Evolutionary conservation across 768 basidiomycete genomes (phyloP).

Genomic region (Auricularia auricula-judae): DNA sequence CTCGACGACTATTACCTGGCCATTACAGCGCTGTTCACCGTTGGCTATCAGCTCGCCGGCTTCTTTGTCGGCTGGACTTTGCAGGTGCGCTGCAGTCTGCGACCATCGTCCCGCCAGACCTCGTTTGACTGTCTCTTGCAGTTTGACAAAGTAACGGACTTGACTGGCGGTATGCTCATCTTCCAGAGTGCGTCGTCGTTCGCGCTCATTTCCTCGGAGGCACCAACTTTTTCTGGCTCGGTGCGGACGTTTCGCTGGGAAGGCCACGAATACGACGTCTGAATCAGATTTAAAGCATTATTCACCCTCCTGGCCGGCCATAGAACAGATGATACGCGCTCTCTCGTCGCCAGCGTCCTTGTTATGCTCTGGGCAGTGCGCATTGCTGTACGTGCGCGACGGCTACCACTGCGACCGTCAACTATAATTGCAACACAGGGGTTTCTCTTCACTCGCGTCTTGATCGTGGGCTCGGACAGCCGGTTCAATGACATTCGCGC

Average conservation of each 20-base stretch:
- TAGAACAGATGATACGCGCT: constrained; percentile 43
- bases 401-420: not conserved
- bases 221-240: constrained; percentile 57
- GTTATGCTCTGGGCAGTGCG: constrained; percentile 59
- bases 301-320: constrained; percentile 52
- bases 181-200: not conserved
- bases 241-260: constrained; percentile 17
- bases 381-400: constrained; percentile 30
- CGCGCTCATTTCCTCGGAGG: constrained; percentile 18
- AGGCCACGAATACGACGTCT: not conserved
- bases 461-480: constrained; percentile 54
- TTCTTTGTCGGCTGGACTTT: constrained; percentile 59
- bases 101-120: not conserved
- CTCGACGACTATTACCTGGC: constrained; percentile 40
- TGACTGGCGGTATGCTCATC: constrained; percentile 37
- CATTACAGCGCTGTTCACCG: constrained; percentile 40
- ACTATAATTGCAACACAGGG: constrained; percentile 19
- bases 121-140: constrained; percentile 12
- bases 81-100: constrained; percentile 20
- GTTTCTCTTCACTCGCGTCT: constrained; percentile 58
- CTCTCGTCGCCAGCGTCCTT: constrained; percentile 44
- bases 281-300: constrained; percentile 28
- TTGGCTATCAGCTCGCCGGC: constrained; percentile 46
- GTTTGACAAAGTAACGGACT: constrained; percentile 68
- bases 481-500: constrained; percentile 58